Conservation (phyloP, 106 monocot species). For the Platanthera zijinensis region DNA sequence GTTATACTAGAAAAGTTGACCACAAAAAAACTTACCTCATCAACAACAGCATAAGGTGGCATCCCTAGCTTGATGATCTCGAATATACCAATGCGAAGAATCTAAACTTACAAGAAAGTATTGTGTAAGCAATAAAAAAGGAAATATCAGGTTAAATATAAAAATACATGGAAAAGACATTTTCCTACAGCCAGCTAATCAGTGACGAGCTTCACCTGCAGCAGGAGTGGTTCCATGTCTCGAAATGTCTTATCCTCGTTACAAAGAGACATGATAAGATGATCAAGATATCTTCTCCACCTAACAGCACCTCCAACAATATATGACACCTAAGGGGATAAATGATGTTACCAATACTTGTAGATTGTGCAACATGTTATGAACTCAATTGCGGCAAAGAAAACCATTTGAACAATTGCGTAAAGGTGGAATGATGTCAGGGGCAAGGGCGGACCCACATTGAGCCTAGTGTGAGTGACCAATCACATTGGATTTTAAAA, state of each 20-base stretch:
- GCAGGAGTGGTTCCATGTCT: conserved; percentile 91
- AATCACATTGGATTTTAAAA: no score
- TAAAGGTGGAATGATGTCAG: no score
- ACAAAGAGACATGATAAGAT: conserved; percentile 81
- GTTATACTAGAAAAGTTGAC: neutral
- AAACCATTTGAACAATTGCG: no score
- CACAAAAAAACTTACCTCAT: conserved; percentile 55
- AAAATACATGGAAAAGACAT: neutral
- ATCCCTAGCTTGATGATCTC: conserved; percentile 86
- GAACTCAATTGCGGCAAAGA: neutral
- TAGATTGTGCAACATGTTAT: neutral
- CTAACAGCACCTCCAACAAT: conserved; percentile 84
- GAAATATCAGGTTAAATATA: neutral
- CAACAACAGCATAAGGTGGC: conserved; percentile 87
- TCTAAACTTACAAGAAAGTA: conserved; percentile 39
- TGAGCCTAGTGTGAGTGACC: no score
- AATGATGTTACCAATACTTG: neutral
- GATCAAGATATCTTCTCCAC: conserved; percentile 91
- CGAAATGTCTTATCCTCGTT: conserved; percentile 61
- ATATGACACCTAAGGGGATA: conserved; percentile 64
- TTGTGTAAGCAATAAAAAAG: neutral
- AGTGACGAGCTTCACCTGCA: conserved; percentile 48
- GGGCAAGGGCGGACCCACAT: no score
- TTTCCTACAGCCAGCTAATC: neutral
- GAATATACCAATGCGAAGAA: conserved; percentile 87